These are phyloP conservation scores for Alternaria ethzedia DNA, from an alignment of 2,329 filamentous ascomycete genomes.

Conservation along the genomic window DNA sequence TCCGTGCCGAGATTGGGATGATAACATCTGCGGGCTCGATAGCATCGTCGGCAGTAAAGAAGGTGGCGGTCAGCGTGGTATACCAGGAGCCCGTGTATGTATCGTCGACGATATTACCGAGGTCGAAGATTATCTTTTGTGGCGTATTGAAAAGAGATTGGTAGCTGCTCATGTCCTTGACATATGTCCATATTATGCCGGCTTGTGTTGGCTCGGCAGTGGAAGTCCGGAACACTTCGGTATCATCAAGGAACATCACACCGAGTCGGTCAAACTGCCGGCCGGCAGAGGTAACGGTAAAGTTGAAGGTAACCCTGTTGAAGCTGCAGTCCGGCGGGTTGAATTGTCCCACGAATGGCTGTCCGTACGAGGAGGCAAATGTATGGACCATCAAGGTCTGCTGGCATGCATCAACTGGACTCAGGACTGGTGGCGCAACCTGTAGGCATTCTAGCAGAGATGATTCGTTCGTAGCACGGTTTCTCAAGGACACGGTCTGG, in stretches of 20 bases:
- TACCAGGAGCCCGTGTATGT: constrained; percentile 77
- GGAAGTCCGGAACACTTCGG: constrained; percentile 82
- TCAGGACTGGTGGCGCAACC: constrained; percentile 70
- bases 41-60: constrained; percentile 62
- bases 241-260: constrained; percentile 76
- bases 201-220: constrained; percentile 76
- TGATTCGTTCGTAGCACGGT: constrained; percentile 32
- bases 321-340: constrained; percentile 72
- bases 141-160: constrained; percentile 70
- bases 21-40: constrained; percentile 66
- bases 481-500: constrained; percentile 22
- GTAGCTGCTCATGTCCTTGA: constrained; percentile 80
- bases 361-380: constrained; percentile 76
- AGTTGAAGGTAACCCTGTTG: constrained; percentile 76
- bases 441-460: constrained; percentile 68
- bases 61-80: constrained; percentile 75
- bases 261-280: constrained; percentile 79
- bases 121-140: constrained; percentile 83
- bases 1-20: constrained; percentile 67
- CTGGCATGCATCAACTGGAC: constrained; percentile 56
- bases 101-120: constrained; percentile 69
- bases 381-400: constrained; percentile 71
- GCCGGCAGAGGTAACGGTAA: constrained; percentile 74
- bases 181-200: constrained; percentile 77
- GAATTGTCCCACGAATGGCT: constrained; percentile 73